Conservation (phyloP, 176 grass and related monocot species). For the Aechmea fasciata region DNA sequence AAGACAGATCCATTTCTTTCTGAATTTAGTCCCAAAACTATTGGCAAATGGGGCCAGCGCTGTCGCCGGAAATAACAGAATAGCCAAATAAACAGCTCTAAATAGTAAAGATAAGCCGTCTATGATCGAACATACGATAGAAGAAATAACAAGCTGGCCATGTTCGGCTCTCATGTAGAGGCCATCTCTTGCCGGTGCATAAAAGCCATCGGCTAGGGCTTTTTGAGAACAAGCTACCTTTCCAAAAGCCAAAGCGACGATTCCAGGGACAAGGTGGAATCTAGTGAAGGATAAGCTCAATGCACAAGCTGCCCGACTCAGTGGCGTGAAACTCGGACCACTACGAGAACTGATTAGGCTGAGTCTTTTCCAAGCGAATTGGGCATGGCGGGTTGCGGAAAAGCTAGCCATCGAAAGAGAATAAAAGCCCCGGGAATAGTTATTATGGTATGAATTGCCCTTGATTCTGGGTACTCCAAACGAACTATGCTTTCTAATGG, state of each 20-base stretch:
- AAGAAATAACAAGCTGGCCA: constrained; percentile 45
- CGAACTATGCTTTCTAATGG: constrained; percentile 14
- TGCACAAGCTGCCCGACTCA: constrained; percentile 46
- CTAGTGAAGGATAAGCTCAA: constrained; percentile 58
- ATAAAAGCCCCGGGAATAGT: constrained; percentile 28
- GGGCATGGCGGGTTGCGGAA: constrained; percentile 36
- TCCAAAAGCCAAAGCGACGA: constrained; percentile 53
- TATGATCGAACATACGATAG: constrained; percentile 44
- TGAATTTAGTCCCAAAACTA: constrained; percentile 47
- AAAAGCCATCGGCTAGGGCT: constrained; percentile 48
- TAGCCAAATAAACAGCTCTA: constrained; percentile 47
- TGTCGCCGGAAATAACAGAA: constrained; percentile 70
- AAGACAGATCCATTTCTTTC: constrained; percentile 66
- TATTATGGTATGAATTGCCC: constrained; percentile 25
- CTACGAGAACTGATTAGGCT: constrained; percentile 24
- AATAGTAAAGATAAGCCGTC: constrained; percentile 60
- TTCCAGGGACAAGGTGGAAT: constrained; percentile 53
- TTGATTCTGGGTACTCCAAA: constrained; percentile 6
- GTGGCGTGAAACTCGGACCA: constrained; percentile 21
- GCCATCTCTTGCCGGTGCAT: constrained; percentile 27
- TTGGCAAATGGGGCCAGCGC: constrained; percentile 62
- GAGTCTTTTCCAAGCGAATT: constrained; percentile 54
- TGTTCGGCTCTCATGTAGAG: constrained; percentile 42
- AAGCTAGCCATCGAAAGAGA: constrained; percentile 27
- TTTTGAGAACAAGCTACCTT: constrained; percentile 36